These are phyloP conservation scores for Musa acuminata DNA, from an alignment of 176 grass and related monocot genomes.

Conservation along the genomic window DNA sequence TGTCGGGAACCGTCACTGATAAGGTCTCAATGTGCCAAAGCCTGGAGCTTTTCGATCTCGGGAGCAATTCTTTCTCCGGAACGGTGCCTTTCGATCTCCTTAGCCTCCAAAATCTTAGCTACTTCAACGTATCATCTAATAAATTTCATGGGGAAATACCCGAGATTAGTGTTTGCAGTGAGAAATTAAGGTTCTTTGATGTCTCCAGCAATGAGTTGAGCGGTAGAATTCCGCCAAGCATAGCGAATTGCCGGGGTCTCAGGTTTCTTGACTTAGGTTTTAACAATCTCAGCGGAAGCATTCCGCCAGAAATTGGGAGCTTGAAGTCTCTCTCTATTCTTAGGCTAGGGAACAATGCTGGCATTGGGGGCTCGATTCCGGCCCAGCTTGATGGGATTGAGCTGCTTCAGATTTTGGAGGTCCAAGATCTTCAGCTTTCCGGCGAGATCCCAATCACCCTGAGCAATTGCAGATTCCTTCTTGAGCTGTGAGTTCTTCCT, in stretches of 20 bases:
- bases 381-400: constrained; percentile 53
- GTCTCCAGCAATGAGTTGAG: constrained; percentile 56
- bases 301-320: constrained; percentile 49
- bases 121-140: constrained; percentile 92
- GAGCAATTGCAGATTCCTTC: constrained; percentile 68
- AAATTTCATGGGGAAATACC: constrained; percentile 68
- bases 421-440: constrained; percentile 50
- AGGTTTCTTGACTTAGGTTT: constrained; percentile 68
- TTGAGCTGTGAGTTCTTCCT: constrained; percentile 67
- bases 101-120: constrained; percentile 58
- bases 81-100: constrained; percentile 44
- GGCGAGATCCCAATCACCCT: constrained; percentile 64
- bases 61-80: constrained; percentile 63
- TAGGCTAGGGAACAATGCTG: constrained; percentile 45
- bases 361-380: constrained; percentile 46
- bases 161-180: constrained; percentile 41
- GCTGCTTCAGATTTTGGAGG: constrained; percentile 70
- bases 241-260: constrained; percentile 47
- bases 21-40: constrained; percentile 45
- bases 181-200: constrained; percentile 51
- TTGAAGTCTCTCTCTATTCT: constrained; percentile 64
- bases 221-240: constrained; percentile 37
- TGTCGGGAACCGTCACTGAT: constrained; percentile 37
- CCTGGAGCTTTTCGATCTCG: constrained; percentile 79
- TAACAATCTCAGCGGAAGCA: constrained; percentile 51